Conservation (phyloP, 2,329 filamentous ascomycete species). For the Diaporthe sp. region DNA sequence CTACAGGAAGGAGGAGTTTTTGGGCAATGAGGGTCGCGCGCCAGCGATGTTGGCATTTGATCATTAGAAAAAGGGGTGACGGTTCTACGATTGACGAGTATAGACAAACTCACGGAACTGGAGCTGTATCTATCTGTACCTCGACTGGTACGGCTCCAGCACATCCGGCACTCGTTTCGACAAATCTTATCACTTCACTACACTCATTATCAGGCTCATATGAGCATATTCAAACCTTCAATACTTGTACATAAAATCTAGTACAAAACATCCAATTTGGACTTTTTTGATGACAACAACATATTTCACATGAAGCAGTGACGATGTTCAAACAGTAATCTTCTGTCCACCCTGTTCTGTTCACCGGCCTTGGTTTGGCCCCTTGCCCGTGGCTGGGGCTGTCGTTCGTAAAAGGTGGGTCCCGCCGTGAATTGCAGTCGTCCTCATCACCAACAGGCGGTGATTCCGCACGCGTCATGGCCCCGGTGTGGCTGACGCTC, state of each 20-base stretch:
- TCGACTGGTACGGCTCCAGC: slow-evolving; percentile 1
- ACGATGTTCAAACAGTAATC: not conserved
- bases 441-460: not conserved
- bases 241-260: slow-evolving; percentile 34
- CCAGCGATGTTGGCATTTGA: slow-evolving; percentile 2
- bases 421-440: not conserved
- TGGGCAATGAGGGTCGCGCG: slow-evolving; percentile 17
- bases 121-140: slow-evolving; percentile 3
- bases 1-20: slow-evolving; percentile 36
- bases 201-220: slow-evolving; percentile 32
- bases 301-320: not conserved
- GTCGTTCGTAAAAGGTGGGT: slow-evolving; percentile 18
- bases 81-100: slow-evolving; percentile 36
- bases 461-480: slow-evolving; percentile 30
- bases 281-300: slow-evolving; percentile 5
- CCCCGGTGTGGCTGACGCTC: not conserved
- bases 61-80: slow-evolving; percentile 19
- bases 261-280: slow-evolving; percentile 13
- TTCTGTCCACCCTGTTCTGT: not conserved
- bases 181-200: slow-evolving; percentile 34
- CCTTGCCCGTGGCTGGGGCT: slow-evolving; percentile 3
- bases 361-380: slow-evolving; percentile 19
- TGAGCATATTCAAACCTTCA: slow-evolving; percentile 18
- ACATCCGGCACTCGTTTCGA: slow-evolving; percentile 28
- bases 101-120: slow-evolving; percentile 33